Percentiles rank a stretch among this genome's conserved stretches.
Evolutionary conservation across 2,329 filamentous ascomycete genomes (phyloP).

Genomic region (Exophiala sp.): DNA sequence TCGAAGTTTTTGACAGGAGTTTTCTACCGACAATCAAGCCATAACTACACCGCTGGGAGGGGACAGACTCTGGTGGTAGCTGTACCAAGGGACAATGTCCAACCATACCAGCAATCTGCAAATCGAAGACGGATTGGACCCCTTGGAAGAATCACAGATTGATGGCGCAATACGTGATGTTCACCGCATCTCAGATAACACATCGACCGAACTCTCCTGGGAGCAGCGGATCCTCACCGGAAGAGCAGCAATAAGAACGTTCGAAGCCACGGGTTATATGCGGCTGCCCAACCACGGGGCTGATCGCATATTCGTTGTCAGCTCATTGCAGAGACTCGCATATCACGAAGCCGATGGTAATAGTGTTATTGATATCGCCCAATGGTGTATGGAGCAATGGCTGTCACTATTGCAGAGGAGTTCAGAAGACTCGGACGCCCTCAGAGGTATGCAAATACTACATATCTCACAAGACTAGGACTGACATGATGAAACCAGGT

Average conservation of each 20-base stretch:
- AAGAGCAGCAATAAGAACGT: constrained; percentile 12
- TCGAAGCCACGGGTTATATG: constrained; percentile 14
- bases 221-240: constrained; percentile 12
- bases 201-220: constrained; percentile 8
- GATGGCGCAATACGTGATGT: constrained; percentile 13
- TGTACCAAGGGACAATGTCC: constrained; percentile 7
- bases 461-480: constrained; percentile 4
- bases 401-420: constrained; percentile 45
- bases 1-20: too few species aligned
- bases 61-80: too few species aligned
- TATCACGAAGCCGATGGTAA: constrained; percentile 49
- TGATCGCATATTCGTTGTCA: constrained; percentile 18
- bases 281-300: constrained; percentile 5
- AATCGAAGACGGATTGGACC: constrained; percentile 1
- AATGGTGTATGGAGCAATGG: constrained; percentile 50
- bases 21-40: too few species aligned
- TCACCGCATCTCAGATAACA: constrained; percentile 11
- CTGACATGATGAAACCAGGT: constrained; percentile 33
- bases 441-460: constrained; percentile 38
- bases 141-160: constrained; percentile 6
- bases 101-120: background rate
- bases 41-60: too few species aligned
- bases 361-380: constrained; percentile 44
- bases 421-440: constrained; percentile 41
- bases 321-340: constrained; percentile 46